Evolutionary conservation across 1,139 yeast species (phyloP), one percentile per base, ranked within the genome.

Genomic region (Tardiomyces depauwii): DNA sequence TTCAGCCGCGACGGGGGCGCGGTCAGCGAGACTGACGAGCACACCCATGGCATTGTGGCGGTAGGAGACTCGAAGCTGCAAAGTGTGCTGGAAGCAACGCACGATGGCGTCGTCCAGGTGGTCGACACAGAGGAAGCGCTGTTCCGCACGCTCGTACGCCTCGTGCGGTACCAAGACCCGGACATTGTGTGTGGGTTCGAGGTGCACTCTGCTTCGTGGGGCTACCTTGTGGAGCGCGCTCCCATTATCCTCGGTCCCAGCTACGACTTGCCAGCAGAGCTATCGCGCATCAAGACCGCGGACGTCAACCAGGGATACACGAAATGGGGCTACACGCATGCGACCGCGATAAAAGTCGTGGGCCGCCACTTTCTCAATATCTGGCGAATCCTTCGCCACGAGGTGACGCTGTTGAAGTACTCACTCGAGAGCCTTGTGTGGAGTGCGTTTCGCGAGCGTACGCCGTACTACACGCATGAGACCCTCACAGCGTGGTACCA

Each of bases 161-260:
- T 82, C n/a, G 79, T 86, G 0, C 72, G 78, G 25, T 54, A 67
- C 2, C 71, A 78, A 46, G 97, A 91, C 58, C 97, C 98, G 0
- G 98, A 91, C 60, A 77, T 91, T 39, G 59, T 93, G 7, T 73
- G 87, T 0, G 97, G 97, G 0, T 91, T 76, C 60, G 98, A 91
- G 57, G 73, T 87, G 10, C 85, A 87, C 55, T 68, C 81, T 1
- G 57, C 75, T 1, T 86, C 96, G 0, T 89, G 97, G 96, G 97
- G 98, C 0, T 91, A 85, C 56, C 48, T 89, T 0, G 71, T 85
- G 39, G 94, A 85, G 49, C 63, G 98, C 60, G 69, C 25, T 6
- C 42, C 49, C 18, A 27, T 33, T 7, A 44, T 39, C 2, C 55
- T 52, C 0, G 64, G 61, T 1, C 71, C 70, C 54, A 76, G 75